Percentiles rank a stretch among this genome's conserved stretches.
phyloP scores from a whole-genome alignment of 192 early-diverging fungal genomes.

The Podochytrium sp. region DNA sequence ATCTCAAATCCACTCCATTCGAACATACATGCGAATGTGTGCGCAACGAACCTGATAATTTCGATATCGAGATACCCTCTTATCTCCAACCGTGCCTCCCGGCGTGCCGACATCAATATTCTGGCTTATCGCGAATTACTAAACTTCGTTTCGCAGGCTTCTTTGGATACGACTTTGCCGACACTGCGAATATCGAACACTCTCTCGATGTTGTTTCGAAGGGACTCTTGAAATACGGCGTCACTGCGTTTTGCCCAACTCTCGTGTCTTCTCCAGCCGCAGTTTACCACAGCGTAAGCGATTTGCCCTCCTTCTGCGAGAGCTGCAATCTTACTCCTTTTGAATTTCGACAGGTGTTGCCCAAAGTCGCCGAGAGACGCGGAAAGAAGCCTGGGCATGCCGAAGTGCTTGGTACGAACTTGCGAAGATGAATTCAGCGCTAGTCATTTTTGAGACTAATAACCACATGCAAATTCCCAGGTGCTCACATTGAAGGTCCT shows the following conservation, averaged over 20 bases:
- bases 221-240: slow-evolving; percentile 76
- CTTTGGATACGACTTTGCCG: slow-evolving; percentile 80
- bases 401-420: slow-evolving; percentile 54
- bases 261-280: slow-evolving; percentile 74
- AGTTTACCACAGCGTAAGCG: slow-evolving; percentile 59
- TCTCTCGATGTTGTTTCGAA: slow-evolving; percentile 72
- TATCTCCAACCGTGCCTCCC: too few species aligned
- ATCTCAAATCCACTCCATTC: background rate
- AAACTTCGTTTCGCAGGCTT: background rate
- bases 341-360: slow-evolving; percentile 53
- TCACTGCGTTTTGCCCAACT: slow-evolving; percentile 82
- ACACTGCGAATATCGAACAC: slow-evolving; percentile 62
- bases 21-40: too few species aligned
- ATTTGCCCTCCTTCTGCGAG: background rate
- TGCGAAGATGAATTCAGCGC: too few species aligned
- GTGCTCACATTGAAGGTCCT: slow-evolving; percentile 72
- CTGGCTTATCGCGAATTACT: too few species aligned
- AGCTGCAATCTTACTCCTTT: slow-evolving; percentile 40
- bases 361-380: slow-evolving; percentile 63
- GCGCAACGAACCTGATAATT: too few species aligned
- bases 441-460: too few species aligned
- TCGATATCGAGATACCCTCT: too few species aligned
- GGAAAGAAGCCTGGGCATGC: slow-evolving; percentile 68
- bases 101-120: too few species aligned
- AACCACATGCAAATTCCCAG: too few species aligned